phyloP scores from a whole-genome alignment of 306 rosid genomes.

The Pyrus bretschneideri region DNA sequence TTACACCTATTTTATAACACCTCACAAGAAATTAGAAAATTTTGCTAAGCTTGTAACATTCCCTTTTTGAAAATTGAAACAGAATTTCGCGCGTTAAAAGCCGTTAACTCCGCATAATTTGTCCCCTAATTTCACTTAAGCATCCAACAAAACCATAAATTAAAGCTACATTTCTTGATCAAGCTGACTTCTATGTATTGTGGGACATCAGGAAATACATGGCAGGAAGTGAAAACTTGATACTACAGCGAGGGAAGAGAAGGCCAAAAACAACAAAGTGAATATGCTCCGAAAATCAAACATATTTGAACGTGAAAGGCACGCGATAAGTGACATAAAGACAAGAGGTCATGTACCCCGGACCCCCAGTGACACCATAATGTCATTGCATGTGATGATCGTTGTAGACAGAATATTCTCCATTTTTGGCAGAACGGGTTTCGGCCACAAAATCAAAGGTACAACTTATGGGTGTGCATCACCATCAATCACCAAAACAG shows the following conservation, averaged over 20 bases:
- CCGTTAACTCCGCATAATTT: constrained; percentile 33
- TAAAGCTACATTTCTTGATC: not conserved
- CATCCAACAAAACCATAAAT: constrained; percentile 1
- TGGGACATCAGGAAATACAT: not conserved
- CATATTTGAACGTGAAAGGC: not conserved
- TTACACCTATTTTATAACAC: not conserved
- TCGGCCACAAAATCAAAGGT: constrained; percentile 31
- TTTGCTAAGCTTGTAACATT: constrained; percentile 23
- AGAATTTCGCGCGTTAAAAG: constrained; percentile 17
- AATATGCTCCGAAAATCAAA: not conserved
- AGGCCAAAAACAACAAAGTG: not conserved
- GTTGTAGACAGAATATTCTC: not conserved
- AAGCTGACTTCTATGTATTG: not conserved
- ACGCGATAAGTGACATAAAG: not conserved
- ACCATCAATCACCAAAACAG: constrained; percentile 3
- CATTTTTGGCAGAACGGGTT: constrained; percentile 37
- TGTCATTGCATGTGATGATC: not conserved
- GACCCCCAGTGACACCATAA: no score
- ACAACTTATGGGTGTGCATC: constrained; percentile 22
- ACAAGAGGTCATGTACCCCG: not conserved
- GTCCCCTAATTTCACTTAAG: constrained; percentile 25
- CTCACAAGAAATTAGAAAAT: constrained; percentile 1
- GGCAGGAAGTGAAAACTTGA: not conserved
- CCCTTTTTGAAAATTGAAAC: constrained; percentile 2
- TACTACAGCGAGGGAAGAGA: not conserved